Base-by-base conservation (phyloP, 2,329 filamentous ascomycete species). In the Microascus cirrosus region DNA sequence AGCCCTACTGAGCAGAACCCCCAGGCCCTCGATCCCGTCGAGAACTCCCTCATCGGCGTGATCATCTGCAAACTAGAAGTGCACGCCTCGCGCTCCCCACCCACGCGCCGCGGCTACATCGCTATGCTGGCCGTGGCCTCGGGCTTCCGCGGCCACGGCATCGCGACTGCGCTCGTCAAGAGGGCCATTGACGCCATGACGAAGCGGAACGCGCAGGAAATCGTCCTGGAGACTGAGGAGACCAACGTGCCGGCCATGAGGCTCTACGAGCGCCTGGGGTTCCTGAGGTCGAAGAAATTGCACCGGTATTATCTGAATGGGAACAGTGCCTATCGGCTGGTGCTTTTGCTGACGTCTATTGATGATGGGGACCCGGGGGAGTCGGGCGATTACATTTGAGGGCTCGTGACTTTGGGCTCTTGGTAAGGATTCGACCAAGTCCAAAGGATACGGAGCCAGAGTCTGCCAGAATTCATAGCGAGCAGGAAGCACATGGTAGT, bases 271-370 rank as follows among this genome's bases (percentile, higher is more conserved):
- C 80, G 91, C 1, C 77, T 99, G 8, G 94, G 94, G 0, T 99
- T 99, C 67, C 72, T 97, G 24, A 80, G 93, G 56, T 95, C 90
- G 60, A 99, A 99, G 73, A 89, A 91, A 60, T 73, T 99, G 57
- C 92, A 97, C 71, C 81, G 94, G 51, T 99, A 99, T 69, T 99
- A 99, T 65, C 75, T 99, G 48, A 99, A 97, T 67, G 94, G 94
- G 12, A 99, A 90, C 69, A 95, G 91, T 58, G 94, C 94, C 1
- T 99, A 94, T 70, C 81, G 94, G 50, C 76, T 99, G 56, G 85
- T 97, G 7, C 72, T 99, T 42, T 86, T 92, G 62, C 74, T 96
- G 56, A 92, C 87, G 68, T 65, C 73, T 2, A 62, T 74, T 42
- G 74, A 78, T 54, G 65, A 78, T 55, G 67, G 67, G 7, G 66